Evolutionary conservation across 495 filamentous ascomycete genomes (phyloP).

Genomic region (Xanthoparmelia taractica): DNA sequence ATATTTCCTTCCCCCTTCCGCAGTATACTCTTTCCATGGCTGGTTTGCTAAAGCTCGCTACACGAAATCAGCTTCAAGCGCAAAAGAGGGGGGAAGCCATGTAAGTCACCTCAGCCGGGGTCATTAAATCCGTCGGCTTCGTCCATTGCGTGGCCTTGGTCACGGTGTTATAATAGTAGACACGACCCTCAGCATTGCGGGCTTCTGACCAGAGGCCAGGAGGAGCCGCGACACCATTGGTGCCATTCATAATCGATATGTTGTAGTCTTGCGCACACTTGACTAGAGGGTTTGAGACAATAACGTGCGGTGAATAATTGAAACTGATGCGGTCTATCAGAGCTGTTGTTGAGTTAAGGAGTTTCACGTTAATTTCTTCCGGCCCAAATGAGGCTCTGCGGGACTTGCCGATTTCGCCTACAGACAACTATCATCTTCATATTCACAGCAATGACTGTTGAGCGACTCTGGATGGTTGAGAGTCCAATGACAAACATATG

Average conservation of each 20-base stretch:
- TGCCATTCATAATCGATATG: slow-evolving; percentile 50
- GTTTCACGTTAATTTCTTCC: slow-evolving; percentile 5
- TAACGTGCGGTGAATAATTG: background rate
- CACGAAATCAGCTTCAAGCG: slow-evolving; percentile 9
- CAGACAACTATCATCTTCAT: too few species aligned
- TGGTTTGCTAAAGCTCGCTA: slow-evolving; percentile 75
- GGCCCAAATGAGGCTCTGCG: slow-evolving; percentile 8
- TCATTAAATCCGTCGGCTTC: slow-evolving; percentile 87
- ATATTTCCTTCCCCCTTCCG: slow-evolving; percentile 80
- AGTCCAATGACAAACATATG: too few species aligned
- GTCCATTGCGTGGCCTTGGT: slow-evolving; percentile 91
- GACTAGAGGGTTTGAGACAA: background rate
- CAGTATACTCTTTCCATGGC: slow-evolving; percentile 89
- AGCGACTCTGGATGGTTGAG: too few species aligned
- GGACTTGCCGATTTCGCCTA: slow-evolving; percentile 14
- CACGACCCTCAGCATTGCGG: slow-evolving; percentile 69
- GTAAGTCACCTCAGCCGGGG: slow-evolving; percentile 64
- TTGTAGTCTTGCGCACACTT: background rate
- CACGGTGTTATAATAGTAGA: slow-evolving; percentile 87
- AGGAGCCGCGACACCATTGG: slow-evolving; percentile 47
- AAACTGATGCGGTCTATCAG: background rate
- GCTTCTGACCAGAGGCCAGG: slow-evolving; percentile 72
- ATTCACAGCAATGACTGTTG: background rate
- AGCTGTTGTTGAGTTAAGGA: background rate
- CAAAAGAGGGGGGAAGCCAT: background rate